Evolutionary conservation across 129 eudicot genomes (phyloP).

Genomic region (Artemisia argyi): DNA sequence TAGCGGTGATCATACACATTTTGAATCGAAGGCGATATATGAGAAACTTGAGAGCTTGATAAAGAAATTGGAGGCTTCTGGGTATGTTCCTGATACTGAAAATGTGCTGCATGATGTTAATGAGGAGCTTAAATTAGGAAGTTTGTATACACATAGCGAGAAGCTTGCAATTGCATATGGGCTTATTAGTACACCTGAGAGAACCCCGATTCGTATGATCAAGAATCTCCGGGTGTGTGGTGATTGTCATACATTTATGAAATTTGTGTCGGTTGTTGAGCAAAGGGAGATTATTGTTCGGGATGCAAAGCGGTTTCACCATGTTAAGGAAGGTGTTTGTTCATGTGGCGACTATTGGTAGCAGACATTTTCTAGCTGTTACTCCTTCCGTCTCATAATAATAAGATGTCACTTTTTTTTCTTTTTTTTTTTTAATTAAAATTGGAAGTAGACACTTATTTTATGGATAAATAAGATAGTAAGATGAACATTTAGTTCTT

Average conservation of each 20-base stretch:
- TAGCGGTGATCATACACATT: slow-evolving; percentile 56
- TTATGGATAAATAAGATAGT: no score
- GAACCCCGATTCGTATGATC: slow-evolving; percentile 49
- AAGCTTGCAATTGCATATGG: slow-evolving; percentile 70
- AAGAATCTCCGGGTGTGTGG: slow-evolving; percentile 78
- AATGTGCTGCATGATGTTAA: slow-evolving; percentile 62
- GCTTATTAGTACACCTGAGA: slow-evolving; percentile 49
- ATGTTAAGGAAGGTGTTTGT: slow-evolving; percentile 57
- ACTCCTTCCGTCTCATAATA: background rate
- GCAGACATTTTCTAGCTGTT: slow-evolving; percentile 2
- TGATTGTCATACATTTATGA: slow-evolving; percentile 67
- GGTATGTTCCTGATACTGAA: slow-evolving; percentile 73
- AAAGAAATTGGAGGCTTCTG: slow-evolving; percentile 46
- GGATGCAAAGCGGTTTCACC: slow-evolving; percentile 86
- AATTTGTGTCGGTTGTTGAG: slow-evolving; percentile 49
- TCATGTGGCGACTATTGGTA: slow-evolving; percentile 81
- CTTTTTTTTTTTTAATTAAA: background rate
- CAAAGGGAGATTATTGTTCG: slow-evolving; percentile 49
- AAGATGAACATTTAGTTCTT: no score
- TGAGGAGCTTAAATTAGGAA: slow-evolving; percentile 53
- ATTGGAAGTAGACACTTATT: background rate
- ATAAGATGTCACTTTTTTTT: background rate
- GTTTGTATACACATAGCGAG: slow-evolving; percentile 54
- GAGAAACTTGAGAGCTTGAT: slow-evolving; percentile 46
- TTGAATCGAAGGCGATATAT: slow-evolving; percentile 45